Percentiles rank a stretch among this genome's conserved stretches.
These are phyloP conservation scores for Canavalia ensiformis DNA, from an alignment of 306 rosid species.

Conservation along the genomic window DNA sequence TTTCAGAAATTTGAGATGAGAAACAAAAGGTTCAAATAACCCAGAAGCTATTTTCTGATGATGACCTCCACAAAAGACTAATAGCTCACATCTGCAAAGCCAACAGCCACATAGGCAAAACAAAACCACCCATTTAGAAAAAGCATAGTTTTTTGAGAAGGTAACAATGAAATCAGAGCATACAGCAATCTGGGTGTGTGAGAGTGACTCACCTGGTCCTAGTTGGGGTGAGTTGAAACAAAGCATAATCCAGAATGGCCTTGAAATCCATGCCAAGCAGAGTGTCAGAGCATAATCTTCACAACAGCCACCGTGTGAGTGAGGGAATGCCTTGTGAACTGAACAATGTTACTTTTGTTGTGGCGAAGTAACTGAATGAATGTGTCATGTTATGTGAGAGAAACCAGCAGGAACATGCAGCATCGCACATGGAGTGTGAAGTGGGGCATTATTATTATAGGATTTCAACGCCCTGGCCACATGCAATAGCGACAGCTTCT, in stretches of 20 bases:
- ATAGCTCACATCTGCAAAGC: conserved; percentile 60
- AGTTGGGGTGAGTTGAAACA: conserved; percentile 71
- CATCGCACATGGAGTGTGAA: conserved; percentile 58
- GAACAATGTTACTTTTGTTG: conserved; percentile 4
- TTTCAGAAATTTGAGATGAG: conserved; percentile 64
- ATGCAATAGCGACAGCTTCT: conserved; percentile 48
- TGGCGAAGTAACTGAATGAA: conserved; percentile 24
- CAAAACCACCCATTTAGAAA: conserved; percentile 7
- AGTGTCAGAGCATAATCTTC: conserved; percentile 46
- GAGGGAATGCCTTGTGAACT: conserved; percentile 29
- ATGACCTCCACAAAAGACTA: conserved; percentile 60
- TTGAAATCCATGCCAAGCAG: conserved; percentile 56
- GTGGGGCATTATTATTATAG: conserved; percentile 40
- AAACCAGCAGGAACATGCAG: conserved; percentile 52
- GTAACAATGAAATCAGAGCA: not conserved
- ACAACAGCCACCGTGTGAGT: not conserved
- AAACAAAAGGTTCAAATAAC: conserved; percentile 65
- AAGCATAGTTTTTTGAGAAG: not conserved
- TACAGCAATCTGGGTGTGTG: conserved; percentile 4
- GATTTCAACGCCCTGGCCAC: conserved; percentile 53
- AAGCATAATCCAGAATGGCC: conserved; percentile 59
- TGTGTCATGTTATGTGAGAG: conserved; percentile 43
- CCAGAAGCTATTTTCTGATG: conserved; percentile 75
- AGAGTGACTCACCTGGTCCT: conserved; percentile 52
- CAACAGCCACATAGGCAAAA: conserved; percentile 9